Conservation (phyloP, 2,329 filamentous ascomycete species). For the Fonsecaea monophora region DNA sequence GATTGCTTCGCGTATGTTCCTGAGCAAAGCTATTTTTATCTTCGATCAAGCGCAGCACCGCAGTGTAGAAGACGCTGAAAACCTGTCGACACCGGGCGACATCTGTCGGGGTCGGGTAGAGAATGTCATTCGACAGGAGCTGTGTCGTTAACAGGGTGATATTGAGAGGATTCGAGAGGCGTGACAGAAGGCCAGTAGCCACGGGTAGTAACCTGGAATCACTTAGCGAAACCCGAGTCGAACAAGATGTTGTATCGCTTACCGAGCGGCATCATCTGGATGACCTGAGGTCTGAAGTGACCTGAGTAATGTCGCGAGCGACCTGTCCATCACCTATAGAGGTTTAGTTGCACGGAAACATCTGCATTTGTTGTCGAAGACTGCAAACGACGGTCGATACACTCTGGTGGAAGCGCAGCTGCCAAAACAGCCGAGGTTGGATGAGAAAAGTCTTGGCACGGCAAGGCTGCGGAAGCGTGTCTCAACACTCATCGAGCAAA, state of each 20-base stretch:
- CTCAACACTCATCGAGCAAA: not conserved
- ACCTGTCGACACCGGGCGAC: conserved; percentile 63
- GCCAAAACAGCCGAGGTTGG: not conserved
- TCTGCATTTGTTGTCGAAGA: not conserved
- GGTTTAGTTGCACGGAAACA: not conserved
- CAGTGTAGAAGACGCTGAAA: conserved; percentile 67
- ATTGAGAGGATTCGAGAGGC: conserved; percentile 67
- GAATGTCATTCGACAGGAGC: conserved; percentile 63
- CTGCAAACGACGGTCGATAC: no score
- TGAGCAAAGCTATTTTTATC: conserved; percentile 49
- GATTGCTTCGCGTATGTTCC: conserved; percentile 56
- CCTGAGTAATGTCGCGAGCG: conserved; percentile 65
- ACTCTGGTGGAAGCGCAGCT: no score
- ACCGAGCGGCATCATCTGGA: conserved; percentile 67
- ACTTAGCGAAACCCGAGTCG: conserved; percentile 39
- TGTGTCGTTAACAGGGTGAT: conserved; percentile 66
- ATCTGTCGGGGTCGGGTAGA: conserved; percentile 65
- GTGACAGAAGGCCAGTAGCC: conserved; percentile 54
- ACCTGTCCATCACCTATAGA: conserved; percentile 57
- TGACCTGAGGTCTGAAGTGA: conserved; percentile 65
- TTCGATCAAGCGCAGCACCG: conserved; percentile 61
- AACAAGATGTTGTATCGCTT: conserved; percentile 34
- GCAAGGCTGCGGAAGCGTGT: not conserved
- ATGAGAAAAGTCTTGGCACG: not conserved
- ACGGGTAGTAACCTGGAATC: conserved; percentile 59